Evolutionary conservation across 1,284 basidiomycete species (phyloP).

Genomic region (Peniophora sp.): DNA sequence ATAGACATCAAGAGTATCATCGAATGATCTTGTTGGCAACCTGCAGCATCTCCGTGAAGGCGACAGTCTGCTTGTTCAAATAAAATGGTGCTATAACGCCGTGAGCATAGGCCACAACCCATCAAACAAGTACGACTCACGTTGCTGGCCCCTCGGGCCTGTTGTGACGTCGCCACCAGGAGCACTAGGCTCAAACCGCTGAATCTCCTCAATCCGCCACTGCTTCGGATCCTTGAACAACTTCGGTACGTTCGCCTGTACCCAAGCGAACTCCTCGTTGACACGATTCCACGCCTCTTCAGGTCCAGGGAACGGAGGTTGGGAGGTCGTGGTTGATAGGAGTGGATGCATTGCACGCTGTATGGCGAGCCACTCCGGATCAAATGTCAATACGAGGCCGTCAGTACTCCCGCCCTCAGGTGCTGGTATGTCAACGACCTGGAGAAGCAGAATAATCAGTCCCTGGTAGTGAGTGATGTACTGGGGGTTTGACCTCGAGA

Average conservation of each 20-base stretch:
- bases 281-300: slow-evolving; percentile 55
- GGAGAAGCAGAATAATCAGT: not conserved
- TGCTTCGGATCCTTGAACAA: slow-evolving; percentile 9
- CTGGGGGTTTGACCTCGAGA: slow-evolving; percentile 58
- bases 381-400: slow-evolving; percentile 50
- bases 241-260: slow-evolving; percentile 41
- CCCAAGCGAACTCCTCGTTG: slow-evolving; percentile 57
- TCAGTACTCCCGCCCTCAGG: slow-evolving; percentile 14
- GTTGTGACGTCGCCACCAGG: slow-evolving; percentile 47
- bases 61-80: slow-evolving; percentile 86
- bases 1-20: not conserved
- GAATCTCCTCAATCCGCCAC: slow-evolving; percentile 43
- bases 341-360: slow-evolving; percentile 79
- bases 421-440: slow-evolving; percentile 67
- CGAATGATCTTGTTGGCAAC: slow-evolving; percentile 59
- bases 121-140: slow-evolving; percentile 25
- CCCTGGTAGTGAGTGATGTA: slow-evolving; percentile 1
- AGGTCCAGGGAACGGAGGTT: slow-evolving; percentile 45
- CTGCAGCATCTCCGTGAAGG: slow-evolving; percentile 74
- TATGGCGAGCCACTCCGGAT: slow-evolving; percentile 93
- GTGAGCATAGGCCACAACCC: slow-evolving; percentile 7
- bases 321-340: slow-evolving; percentile 48
- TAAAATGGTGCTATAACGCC: slow-evolving; percentile 59
- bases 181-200: slow-evolving; percentile 71
- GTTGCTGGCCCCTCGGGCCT: slow-evolving; percentile 32